Evolutionary conservation across 345 rosid species (phyloP).

Genomic region (Geranium rotundifolium): DNA sequence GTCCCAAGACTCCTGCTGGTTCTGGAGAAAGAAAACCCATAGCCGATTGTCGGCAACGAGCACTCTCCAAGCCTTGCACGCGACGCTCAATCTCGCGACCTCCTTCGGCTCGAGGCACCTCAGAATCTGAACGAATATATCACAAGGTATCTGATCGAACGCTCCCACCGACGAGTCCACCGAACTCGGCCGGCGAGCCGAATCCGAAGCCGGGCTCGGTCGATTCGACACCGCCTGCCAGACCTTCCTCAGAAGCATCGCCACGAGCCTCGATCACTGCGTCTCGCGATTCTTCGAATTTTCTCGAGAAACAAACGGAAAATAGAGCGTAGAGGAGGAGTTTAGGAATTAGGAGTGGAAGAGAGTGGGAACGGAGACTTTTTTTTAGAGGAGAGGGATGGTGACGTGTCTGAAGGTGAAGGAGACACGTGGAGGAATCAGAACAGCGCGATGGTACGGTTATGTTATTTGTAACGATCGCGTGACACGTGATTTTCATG

Average conservation of each 20-base stretch:
- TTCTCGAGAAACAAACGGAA: slow-evolving; percentile 2
- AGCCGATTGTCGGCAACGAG: slow-evolving; percentile 44
- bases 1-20: slow-evolving; percentile 32
- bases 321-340: not conserved
- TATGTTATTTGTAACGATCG: no score
- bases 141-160: slow-evolving; percentile 54
- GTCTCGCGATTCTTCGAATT: not conserved
- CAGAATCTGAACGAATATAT: slow-evolving; percentile 52
- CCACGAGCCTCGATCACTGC: slow-evolving; percentile 4
- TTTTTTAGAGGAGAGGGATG: not conserved
- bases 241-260: slow-evolving; percentile 35
- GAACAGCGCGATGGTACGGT: not conserved
- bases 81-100: slow-evolving; percentile 34
- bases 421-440: not conserved
- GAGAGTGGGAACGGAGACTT: no score
- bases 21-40: slow-evolving; percentile 59
- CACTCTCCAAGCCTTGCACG: slow-evolving; percentile 39
- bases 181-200: slow-evolving; percentile 5
- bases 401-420: not conserved
- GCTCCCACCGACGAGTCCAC: slow-evolving; percentile 33
- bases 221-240: slow-evolving; percentile 34
- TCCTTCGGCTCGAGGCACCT: slow-evolving; percentile 51
- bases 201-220: slow-evolving; percentile 7
- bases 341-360: no score
- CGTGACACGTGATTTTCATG: no score